Conservation (phyloP, 2,329 filamentous ascomycete genomes). For the Fusarium palustre region DNA sequence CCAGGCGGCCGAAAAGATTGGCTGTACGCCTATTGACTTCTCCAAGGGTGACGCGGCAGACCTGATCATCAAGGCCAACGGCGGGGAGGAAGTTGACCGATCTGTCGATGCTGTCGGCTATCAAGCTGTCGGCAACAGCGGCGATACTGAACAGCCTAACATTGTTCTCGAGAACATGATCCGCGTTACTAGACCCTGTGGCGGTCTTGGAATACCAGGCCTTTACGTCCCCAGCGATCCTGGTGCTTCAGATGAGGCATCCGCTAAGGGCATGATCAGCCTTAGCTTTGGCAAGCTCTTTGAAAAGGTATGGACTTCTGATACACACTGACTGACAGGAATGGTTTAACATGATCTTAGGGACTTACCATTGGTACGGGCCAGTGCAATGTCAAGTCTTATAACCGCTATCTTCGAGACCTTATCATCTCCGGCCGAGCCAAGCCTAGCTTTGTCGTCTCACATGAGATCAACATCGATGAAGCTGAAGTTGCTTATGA, state of each 20-base stretch:
- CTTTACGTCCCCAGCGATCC: conserved; percentile 66
- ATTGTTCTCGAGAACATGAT: conserved; percentile 74
- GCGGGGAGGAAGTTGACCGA: conserved; percentile 72
- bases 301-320: conserved; percentile 62
- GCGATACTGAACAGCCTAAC: conserved; percentile 70
- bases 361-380: conserved; percentile 70
- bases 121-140: conserved; percentile 68
- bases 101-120: conserved; percentile 75
- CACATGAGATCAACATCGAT: conserved; percentile 72
- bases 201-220: conserved; percentile 71
- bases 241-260: conserved; percentile 70
- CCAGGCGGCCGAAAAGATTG: conserved; percentile 70
- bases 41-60: conserved; percentile 68
- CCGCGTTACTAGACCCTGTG: conserved; percentile 69
- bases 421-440: conserved; percentile 73
- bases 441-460: conserved; percentile 75
- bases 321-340: rapidly evolving
- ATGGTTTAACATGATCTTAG: conserved; percentile 47
- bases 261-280: conserved; percentile 72
- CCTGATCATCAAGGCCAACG: conserved; percentile 69
- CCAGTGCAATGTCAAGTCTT: conserved; percentile 76
- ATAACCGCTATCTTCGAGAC: conserved; percentile 74
- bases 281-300: conserved; percentile 76
- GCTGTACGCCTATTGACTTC: conserved; percentile 71
- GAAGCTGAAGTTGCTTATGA: conserved; percentile 71